Percentiles rank a stretch among this genome's conserved stretches.
These are phyloP conservation scores for Neonectria magnoliae DNA, from an alignment of 2,329 filamentous ascomycete genomes.

Conservation along the genomic window DNA sequence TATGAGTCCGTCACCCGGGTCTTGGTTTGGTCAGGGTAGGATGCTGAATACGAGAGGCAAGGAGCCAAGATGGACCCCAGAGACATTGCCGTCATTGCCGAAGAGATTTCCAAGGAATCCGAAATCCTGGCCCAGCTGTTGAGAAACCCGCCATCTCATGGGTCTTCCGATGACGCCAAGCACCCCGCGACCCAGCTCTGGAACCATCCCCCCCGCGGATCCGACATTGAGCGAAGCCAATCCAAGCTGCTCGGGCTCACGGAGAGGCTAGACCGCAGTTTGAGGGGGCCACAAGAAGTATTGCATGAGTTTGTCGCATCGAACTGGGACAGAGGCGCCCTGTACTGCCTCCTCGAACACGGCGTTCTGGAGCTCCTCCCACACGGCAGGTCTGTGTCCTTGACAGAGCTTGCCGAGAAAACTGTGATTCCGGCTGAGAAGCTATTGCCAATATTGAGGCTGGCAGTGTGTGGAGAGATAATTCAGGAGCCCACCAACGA, in stretches of 20 bases:
- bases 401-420: constrained; percentile 23
- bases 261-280: constrained; percentile 14
- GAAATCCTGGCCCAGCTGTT: constrained; percentile 10
- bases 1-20: not conserved
- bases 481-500: constrained; percentile 17
- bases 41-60: constrained; percentile 13
- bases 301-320: constrained; percentile 55
- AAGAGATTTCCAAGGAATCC: constrained; percentile 22
- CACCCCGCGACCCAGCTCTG: not conserved
- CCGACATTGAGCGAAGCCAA: constrained; percentile 12
- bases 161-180: not conserved
- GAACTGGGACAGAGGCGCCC: constrained; percentile 34
- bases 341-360: constrained; percentile 31
- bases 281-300: constrained; percentile 32
- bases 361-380: constrained; percentile 26
- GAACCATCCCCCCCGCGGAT: constrained; percentile 7
- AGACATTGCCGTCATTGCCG: constrained; percentile 20
- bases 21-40: not conserved
- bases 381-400: constrained; percentile 3
- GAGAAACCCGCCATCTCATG: not conserved
- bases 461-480: constrained; percentile 28
- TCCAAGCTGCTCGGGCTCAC: constrained; percentile 21
- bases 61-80: constrained; percentile 24
- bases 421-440: constrained; percentile 25
- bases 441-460: constrained; percentile 25